Base-by-base conservation (phyloP, 495 filamentous ascomycete genomes). In the Podospora sp. region DNA sequence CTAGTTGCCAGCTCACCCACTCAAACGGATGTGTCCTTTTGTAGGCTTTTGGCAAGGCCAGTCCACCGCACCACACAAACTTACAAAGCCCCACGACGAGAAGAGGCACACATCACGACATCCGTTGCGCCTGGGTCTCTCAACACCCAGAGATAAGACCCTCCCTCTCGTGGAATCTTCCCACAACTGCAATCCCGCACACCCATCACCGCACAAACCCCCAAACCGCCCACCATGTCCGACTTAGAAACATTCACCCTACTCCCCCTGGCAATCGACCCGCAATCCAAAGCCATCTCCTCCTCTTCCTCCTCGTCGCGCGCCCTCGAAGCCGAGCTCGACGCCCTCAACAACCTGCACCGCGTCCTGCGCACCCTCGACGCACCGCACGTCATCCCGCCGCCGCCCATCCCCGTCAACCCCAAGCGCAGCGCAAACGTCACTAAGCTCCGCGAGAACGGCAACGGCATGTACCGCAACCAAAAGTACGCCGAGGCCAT, bases 351-450 rank as follows among this genome's bases (percentile, higher is more conserved):
- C 81, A 50, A 73, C 22, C 87, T 96, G 50, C 92, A 96, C 86
- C 87, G 88, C 68, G 67, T 85, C 61, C 86, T 97, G 27, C 78
- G 91, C 73, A 71, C 76, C 55, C 83, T 90, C 64, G 82, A 85
- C 56, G 80, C 83, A 0, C 80, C 83, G 11, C 80, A 88, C 72
- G 57, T 72, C 8, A 77, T 84, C 0, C 91, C 92, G 0, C 93
- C 92, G 0, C 89, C 93, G 0, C 92, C 93, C 0, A 79, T 93
- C 24, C 91, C 92, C 64, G 86, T 92, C 40, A 92, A 92, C 82
- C 93, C 91, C 27, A 94, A 96, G 79, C 92, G 92, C 67, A 85
- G 84, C 72, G 92, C 91, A 40, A 89, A 93, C 73, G 90, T 98
- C 77, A 85, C 80, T 78, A 98, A 97, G 76, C 90, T 98, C 69